Conservation (phyloP, 352 stramenopile species). For the Phytophthora capsici region DNA sequence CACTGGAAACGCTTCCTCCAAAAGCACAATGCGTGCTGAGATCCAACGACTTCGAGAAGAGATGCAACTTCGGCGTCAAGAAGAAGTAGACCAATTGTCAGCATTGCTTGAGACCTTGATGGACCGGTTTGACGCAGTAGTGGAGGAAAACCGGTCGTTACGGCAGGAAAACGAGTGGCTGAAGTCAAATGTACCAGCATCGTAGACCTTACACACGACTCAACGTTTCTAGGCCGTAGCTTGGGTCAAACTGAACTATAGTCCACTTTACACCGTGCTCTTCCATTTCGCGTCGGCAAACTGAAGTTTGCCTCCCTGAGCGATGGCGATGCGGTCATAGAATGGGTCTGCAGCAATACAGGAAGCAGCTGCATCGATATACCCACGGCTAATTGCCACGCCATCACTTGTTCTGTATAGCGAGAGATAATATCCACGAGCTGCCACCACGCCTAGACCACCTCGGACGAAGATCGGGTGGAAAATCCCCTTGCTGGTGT, state of each 20-base stretch:
- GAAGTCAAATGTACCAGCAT: conserved; percentile 39
- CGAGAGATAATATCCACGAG: conserved; percentile 42
- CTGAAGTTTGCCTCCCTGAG: conserved; percentile 27
- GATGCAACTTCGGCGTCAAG: conserved; percentile 44
- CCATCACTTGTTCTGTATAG: conserved; percentile 50
- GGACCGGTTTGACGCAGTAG: conserved; percentile 43
- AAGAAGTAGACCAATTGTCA: conserved; percentile 48
- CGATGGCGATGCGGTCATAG: conserved; percentile 41
- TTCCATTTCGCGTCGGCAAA: conserved; percentile 41
- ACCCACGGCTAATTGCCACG: conserved; percentile 40
- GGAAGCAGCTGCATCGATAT: conserved; percentile 35
- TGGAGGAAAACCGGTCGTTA: conserved; percentile 47
- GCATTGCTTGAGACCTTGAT: conserved; percentile 43
- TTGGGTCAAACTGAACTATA: conserved; percentile 18
- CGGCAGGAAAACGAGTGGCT: conserved; percentile 52
- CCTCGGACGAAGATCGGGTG: conserved; percentile 54
- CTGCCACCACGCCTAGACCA: conserved; percentile 37
- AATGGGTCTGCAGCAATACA: conserved; percentile 49
- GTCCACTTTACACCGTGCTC: conserved; percentile 1
- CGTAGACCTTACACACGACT: conserved; percentile 10
- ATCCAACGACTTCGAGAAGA: conserved; percentile 47
- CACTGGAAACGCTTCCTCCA: conserved; percentile 1
- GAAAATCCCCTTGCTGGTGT: conserved; percentile 47
- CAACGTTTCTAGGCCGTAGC: too few species aligned
- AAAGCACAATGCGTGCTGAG: conserved; percentile 35